Evolutionary conservation across 352 stramenopile species (phyloP).

Genomic region (Ophiocytium majus): DNA sequence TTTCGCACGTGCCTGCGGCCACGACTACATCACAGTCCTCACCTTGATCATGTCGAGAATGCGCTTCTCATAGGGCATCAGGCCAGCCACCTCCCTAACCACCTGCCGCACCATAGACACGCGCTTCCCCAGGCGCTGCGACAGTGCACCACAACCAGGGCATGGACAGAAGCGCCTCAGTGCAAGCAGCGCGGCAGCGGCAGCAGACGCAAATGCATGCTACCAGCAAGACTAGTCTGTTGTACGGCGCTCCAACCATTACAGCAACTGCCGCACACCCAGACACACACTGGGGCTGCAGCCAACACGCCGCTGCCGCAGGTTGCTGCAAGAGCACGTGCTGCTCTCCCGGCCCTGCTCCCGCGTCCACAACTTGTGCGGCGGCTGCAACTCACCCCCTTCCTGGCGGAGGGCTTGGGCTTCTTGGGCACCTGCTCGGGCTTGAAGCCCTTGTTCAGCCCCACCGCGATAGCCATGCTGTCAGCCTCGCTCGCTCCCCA

Average conservation of each 20-base stretch:
- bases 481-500: too few species aligned
- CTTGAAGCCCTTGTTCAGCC: conserved; percentile 78
- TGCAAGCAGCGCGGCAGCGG: too few species aligned
- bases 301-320: too few species aligned
- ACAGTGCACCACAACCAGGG: too few species aligned
- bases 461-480: conserved; percentile 27
- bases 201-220: too few species aligned
- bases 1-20: too few species aligned
- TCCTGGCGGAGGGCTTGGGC: conserved; percentile 72
- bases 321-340: neutral
- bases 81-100: conserved; percentile 92
- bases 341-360: too few species aligned
- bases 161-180: too few species aligned
- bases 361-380: too few species aligned
- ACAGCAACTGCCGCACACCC: too few species aligned
- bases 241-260: neutral
- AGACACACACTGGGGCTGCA: too few species aligned
- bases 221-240: too few species aligned
- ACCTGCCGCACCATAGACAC: conserved; percentile 89
- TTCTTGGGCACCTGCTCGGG: conserved; percentile 83
- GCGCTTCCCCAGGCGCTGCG: conserved; percentile 74
- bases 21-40: neutral
- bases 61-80: conserved; percentile 98
- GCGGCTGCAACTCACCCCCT: conserved; percentile 74
- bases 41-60: conserved; percentile 99